Evolutionary conservation across 2,329 filamentous ascomycete species (phyloP).

Genomic region (Aspergillus japonicus): DNA sequence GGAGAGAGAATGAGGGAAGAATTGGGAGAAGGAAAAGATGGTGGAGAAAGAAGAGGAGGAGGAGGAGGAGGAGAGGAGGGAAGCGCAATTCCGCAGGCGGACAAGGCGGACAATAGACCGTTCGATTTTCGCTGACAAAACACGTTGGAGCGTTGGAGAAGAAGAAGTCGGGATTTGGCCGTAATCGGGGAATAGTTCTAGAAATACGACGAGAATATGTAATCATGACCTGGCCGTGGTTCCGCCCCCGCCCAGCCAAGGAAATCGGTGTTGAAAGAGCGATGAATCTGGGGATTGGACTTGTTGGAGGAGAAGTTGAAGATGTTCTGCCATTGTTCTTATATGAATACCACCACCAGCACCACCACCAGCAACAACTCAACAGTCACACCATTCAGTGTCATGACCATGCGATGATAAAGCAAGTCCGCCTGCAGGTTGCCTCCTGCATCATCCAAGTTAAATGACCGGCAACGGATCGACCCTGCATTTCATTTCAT

Average conservation of each 20-base stretch:
- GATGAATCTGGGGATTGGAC: neutral
- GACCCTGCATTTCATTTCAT: constrained; percentile 1
- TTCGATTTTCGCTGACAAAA: constrained; percentile 32
- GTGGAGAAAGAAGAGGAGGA: neutral
- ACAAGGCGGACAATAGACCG: constrained; percentile 12
- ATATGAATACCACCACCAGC: no score
- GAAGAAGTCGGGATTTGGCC: neutral
- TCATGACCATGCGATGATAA: no score
- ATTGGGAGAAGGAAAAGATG: neutral
- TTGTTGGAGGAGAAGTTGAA: no score
- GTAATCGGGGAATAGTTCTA: no score
- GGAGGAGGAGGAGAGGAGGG: constrained; percentile 5
- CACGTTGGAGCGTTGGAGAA: neutral
- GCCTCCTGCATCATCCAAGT: no score
- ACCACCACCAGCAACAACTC: no score
- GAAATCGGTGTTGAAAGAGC: neutral
- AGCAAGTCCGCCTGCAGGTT: no score
- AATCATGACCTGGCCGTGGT: neutral
- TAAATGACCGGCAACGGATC: neutral
- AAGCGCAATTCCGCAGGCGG: constrained; percentile 18
- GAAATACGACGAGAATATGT: neutral
- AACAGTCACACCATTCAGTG: no score
- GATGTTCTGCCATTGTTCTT: no score
- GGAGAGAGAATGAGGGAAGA: constrained; percentile 5
- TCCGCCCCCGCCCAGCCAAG: neutral